phyloP scores from a whole-genome alignment of 768 basidiomycete genomes.

The Boletus insuetus region DNA sequence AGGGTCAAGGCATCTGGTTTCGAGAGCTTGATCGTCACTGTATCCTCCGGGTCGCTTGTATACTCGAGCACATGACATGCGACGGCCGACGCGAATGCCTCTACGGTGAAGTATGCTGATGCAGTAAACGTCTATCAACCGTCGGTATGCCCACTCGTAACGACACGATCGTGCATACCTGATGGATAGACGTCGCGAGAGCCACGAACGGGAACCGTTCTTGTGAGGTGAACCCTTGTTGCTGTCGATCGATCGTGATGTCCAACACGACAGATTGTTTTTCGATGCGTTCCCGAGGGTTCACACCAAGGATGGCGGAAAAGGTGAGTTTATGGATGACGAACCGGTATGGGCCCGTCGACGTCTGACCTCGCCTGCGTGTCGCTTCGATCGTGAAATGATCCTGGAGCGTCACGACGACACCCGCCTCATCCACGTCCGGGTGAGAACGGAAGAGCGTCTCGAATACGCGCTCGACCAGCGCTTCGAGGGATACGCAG shows the following conservation, averaged over 20 bases:
- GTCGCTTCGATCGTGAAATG: slow-evolving; percentile 42
- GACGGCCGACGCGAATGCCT: slow-evolving; percentile 61
- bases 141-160: neutral
- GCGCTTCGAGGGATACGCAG: slow-evolving; percentile 45
- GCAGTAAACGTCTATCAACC: slow-evolving; percentile 42
- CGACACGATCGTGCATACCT: neutral
- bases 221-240: neutral
- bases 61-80: slow-evolving; percentile 44
- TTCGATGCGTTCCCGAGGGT: slow-evolving; percentile 60
- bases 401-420: slow-evolving; percentile 50
- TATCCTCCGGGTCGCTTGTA: slow-evolving; percentile 18
- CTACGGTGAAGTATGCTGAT: slow-evolving; percentile 61
- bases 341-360: slow-evolving; percentile 21
- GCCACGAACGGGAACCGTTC: slow-evolving; percentile 12
- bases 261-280: slow-evolving; percentile 60
- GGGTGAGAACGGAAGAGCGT: slow-evolving; percentile 36
- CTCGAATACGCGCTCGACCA: slow-evolving; percentile 42
- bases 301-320: slow-evolving; percentile 62
- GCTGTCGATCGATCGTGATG: slow-evolving; percentile 34
- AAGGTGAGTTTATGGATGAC: slow-evolving; percentile 43
- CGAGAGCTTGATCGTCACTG: slow-evolving; percentile 54
- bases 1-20: slow-evolving; percentile 73
- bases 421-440: slow-evolving; percentile 34
- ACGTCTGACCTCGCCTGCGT: slow-evolving; percentile 20
- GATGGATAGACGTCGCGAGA: slow-evolving; percentile 34